phyloP scores from a whole-genome alignment of 331 rosid genomes.

The Malus hybrid region DNA sequence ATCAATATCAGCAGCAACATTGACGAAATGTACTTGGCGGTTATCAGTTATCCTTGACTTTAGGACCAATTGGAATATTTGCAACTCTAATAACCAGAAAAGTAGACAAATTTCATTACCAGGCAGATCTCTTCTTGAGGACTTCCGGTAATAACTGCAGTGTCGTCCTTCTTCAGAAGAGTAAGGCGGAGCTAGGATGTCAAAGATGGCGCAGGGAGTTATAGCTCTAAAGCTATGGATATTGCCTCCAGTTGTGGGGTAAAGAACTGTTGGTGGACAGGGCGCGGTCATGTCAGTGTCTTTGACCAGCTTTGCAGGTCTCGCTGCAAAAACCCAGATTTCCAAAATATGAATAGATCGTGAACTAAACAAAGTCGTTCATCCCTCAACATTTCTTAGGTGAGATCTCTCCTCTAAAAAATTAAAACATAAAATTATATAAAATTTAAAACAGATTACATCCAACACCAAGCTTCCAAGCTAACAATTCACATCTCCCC shows the following conservation, averaged over 20 bases:
- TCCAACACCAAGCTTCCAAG: neutral
- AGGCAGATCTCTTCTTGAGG: constrained; percentile 56
- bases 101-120: constrained; percentile 35
- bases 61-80: neutral
- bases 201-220: constrained; percentile 90
- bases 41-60: neutral
- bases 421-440: neutral
- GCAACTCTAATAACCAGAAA: neutral
- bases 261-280: constrained; percentile 66
- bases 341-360: neutral
- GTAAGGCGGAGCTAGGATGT: constrained; percentile 84
- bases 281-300: constrained; percentile 80
- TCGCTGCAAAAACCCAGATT: constrained; percentile 34
- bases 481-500: neutral
- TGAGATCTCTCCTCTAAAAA: neutral
- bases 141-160: constrained; percentile 77
- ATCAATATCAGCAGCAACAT: neutral
- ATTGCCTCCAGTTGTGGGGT: constrained; percentile 86
- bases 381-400: neutral
- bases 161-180: constrained; percentile 77
- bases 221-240: constrained; percentile 79
- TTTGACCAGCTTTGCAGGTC: constrained; percentile 79
- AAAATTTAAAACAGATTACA: neutral
- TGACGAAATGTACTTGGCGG: neutral
- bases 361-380: neutral